Evolutionary conservation across 108 stramenopile genomes (phyloP).

Genomic region (Aureococcus anophagefferens): DNA sequence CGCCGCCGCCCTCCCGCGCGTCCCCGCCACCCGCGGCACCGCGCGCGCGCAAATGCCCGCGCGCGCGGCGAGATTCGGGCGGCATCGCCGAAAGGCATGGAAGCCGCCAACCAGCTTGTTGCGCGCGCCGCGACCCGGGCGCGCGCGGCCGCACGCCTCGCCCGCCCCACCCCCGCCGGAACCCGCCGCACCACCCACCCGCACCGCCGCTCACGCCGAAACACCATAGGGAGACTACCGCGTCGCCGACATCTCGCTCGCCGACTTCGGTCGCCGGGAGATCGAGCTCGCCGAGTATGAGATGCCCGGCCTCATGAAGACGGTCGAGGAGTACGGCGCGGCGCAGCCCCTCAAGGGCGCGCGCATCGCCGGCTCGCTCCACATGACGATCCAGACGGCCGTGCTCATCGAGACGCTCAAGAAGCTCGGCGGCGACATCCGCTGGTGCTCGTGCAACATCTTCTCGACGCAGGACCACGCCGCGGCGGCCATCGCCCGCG

Average conservation of each 20-base stretch:
- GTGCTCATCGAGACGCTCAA: constrained; percentile 98
- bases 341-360: constrained; percentile 73
- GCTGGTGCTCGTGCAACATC: constrained; percentile 99
- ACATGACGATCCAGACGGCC: constrained; percentile 99
- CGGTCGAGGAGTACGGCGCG: constrained; percentile 77
- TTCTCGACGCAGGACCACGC: constrained; percentile 99
- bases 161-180: too few relatives aligned
- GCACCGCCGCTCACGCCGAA: too few relatives aligned
- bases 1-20: too few relatives aligned
- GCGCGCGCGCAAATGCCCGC: too few relatives aligned
- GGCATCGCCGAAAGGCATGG: too few relatives aligned
- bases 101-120: too few relatives aligned
- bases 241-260: constrained; percentile 97
- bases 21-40: too few relatives aligned
- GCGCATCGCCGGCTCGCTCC: constrained; percentile 86
- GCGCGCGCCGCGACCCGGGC: too few relatives aligned
- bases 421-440: constrained; percentile 88
- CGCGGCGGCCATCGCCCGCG: constrained; percentile 97
- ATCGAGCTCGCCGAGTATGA: constrained; percentile 97
- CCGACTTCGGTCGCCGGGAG: constrained; percentile 99
- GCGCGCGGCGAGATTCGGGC: too few relatives aligned
- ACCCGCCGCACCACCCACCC: too few relatives aligned
- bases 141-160: too few relatives aligned
- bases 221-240: neutral
- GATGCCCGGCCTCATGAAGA: constrained; percentile 99